These are phyloP conservation scores for Asclepias syriaca DNA, from an alignment of 257 asterid species.

Conservation along the genomic window DNA sequence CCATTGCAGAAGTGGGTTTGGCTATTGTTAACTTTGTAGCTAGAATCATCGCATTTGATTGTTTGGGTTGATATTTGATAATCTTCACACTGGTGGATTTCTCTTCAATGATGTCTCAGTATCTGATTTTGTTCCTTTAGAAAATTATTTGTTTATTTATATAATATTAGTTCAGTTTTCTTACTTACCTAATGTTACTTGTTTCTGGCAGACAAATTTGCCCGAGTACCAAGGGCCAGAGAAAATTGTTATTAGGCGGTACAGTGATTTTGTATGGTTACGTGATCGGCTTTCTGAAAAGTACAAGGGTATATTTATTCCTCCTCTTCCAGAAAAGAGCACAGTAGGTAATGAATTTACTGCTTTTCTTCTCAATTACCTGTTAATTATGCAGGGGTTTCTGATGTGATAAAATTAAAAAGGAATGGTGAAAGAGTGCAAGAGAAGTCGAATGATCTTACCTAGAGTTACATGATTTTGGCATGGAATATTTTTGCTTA, in stretches of 20 bases:
- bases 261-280: constrained; percentile 94
- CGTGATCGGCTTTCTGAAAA: constrained; percentile 88
- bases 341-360: constrained; percentile 74
- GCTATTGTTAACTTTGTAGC: neutral
- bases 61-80: neutral
- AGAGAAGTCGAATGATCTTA: neutral
- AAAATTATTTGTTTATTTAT: neutral
- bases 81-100: neutral
- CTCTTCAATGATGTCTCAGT: neutral
- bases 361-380: neutral
- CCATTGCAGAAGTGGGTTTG: neutral
- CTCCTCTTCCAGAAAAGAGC: constrained; percentile 99
- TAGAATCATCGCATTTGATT: neutral
- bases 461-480: neutral
- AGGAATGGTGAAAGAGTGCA: neutral
- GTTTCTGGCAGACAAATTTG: constrained; percentile 63
- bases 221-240: constrained; percentile 83
- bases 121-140: neutral
- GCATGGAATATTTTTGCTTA: neutral
- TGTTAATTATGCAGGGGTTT: neutral
- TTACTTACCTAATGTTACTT: constrained; percentile 9
- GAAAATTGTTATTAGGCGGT: constrained; percentile 92
- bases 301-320: constrained; percentile 90
- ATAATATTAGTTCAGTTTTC: neutral
- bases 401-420: neutral